phyloP scores from a whole-genome alignment of 306 rosid genomes.

The Sphenostylis stenocarpa region DNA sequence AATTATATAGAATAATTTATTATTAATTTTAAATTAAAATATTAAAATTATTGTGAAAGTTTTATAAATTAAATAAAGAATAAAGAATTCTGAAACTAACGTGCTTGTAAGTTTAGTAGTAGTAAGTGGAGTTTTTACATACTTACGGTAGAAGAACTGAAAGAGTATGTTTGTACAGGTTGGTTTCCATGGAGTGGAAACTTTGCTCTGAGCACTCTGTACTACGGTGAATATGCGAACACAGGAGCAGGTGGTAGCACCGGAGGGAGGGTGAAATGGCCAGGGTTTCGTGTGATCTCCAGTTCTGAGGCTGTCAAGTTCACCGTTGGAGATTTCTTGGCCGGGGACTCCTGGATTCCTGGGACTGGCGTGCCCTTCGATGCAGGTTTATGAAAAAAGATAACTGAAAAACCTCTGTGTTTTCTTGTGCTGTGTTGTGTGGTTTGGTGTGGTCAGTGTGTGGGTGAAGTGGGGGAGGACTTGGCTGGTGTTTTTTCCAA shows the following conservation, averaged over 20 bases:
- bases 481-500: background rate
- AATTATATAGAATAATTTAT: too few species aligned
- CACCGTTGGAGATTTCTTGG: slow-evolving; percentile 55
- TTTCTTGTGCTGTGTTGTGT: too few species aligned
- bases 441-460: background rate
- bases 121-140: background rate
- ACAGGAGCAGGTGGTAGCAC: slow-evolving; percentile 61
- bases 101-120: too few species aligned
- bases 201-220: slow-evolving; percentile 56
- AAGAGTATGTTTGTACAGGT: slow-evolving; percentile 31
- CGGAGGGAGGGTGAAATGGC: slow-evolving; percentile 65
- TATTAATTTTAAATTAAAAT: too few species aligned
- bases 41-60: too few species aligned
- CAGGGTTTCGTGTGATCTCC: slow-evolving; percentile 56
- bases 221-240: slow-evolving; percentile 74
- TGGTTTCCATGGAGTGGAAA: slow-evolving; percentile 76
- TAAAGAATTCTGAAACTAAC: too few species aligned
- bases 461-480: background rate
- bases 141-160: background rate
- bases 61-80: too few species aligned
- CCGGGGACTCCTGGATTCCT: slow-evolving; percentile 65
- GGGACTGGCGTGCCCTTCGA: slow-evolving; percentile 63
- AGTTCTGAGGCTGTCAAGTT: slow-evolving; percentile 53
- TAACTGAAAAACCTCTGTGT: background rate
- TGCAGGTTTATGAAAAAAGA: slow-evolving; percentile 41